phyloP scores from a whole-genome alignment of 1,139 yeast genomes.

The Protomyces gravidus region DNA sequence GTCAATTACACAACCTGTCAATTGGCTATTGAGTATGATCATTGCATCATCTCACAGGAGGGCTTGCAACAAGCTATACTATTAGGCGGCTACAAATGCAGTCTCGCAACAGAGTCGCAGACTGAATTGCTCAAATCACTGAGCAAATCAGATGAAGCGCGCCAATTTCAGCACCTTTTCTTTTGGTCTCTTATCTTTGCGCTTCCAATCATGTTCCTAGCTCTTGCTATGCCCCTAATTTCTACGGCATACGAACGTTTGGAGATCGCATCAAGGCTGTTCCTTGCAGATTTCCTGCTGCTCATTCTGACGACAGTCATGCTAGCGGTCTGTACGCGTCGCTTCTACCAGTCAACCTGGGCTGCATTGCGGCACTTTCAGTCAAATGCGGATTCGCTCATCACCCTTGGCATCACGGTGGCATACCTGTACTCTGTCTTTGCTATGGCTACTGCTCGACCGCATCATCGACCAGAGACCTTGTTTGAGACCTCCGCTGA shows the following conservation, averaged over 20 bases:
- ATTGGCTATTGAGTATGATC: not conserved
- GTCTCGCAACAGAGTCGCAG: not conserved
- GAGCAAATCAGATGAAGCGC: conserved; percentile 65
- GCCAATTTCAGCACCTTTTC: conserved; percentile 60
- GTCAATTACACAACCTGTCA: conserved; percentile 1
- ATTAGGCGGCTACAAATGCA: conserved; percentile 2
- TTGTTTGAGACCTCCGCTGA: conserved; percentile 83
- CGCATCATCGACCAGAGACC: conserved; percentile 56
- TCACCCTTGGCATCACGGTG: conserved; percentile 72
- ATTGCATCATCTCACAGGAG: not conserved
- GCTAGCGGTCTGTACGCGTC: conserved; percentile 60
- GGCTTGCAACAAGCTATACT: not conserved
- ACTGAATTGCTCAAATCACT: conserved; percentile 40
- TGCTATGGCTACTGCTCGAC: conserved; percentile 49
- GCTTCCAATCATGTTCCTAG: conserved; percentile 56
- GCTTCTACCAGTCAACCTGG: conserved; percentile 60
- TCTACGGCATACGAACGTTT: conserved; percentile 32
- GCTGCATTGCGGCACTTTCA: conserved; percentile 61
- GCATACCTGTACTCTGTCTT: conserved; percentile 70
- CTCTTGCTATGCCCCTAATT: conserved; percentile 37
- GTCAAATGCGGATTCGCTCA: conserved; percentile 95
- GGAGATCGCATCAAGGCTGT: conserved; percentile 40
- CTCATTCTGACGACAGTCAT: conserved; percentile 59
- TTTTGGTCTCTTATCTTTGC: conserved; percentile 54
- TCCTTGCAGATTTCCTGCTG: conserved; percentile 53